These are phyloP conservation scores for Podospora appendiculata DNA, from an alignment of 495 filamentous ascomycete genomes.

Conservation along the genomic window DNA sequence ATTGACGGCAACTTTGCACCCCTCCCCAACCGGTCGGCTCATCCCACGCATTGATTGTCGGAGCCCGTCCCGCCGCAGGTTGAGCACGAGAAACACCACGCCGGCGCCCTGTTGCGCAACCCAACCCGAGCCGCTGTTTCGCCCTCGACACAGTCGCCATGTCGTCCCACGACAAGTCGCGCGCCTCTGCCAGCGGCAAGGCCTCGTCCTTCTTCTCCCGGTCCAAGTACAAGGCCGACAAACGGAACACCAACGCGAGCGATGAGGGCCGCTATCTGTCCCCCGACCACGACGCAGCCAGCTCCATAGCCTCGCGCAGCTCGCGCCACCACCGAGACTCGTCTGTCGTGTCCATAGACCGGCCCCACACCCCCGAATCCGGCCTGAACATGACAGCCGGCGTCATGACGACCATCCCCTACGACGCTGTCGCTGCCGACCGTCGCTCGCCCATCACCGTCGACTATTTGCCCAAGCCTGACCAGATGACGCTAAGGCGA, in stretches of 20 bases:
- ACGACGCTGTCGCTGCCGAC: constrained; percentile 65
- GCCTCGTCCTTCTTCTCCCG: constrained; percentile 68
- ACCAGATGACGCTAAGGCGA: constrained; percentile 53
- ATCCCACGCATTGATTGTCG: constrained; percentile 20
- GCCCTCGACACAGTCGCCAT: constrained; percentile 32
- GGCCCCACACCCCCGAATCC: constrained; percentile 43
- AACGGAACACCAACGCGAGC: constrained; percentile 45
- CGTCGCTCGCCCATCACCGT: constrained; percentile 63
- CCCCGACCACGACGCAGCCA: constrained; percentile 43
- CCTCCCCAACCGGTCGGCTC: constrained; percentile 14
- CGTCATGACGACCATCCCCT: constrained; percentile 83
- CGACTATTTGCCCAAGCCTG: constrained; percentile 66
- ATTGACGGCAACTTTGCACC: constrained; percentile 23
- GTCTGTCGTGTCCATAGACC: constrained; percentile 67
- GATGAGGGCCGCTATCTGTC: constrained; percentile 42
- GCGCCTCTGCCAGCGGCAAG: constrained; percentile 77
- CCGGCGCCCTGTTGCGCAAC: constrained; percentile 9
- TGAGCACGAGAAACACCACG: background rate
- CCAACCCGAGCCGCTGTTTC: constrained; percentile 20
- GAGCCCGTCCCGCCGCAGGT: constrained; percentile 14
- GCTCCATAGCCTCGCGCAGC: constrained; percentile 58
- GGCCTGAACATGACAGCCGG: constrained; percentile 68
- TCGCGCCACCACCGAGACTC: constrained; percentile 76
- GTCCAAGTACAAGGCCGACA: constrained; percentile 67
- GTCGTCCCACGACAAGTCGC: constrained; percentile 64